phyloP scores from a whole-genome alignment of 2,329 filamentous ascomycete genomes.

The Tolypocladium album region DNA sequence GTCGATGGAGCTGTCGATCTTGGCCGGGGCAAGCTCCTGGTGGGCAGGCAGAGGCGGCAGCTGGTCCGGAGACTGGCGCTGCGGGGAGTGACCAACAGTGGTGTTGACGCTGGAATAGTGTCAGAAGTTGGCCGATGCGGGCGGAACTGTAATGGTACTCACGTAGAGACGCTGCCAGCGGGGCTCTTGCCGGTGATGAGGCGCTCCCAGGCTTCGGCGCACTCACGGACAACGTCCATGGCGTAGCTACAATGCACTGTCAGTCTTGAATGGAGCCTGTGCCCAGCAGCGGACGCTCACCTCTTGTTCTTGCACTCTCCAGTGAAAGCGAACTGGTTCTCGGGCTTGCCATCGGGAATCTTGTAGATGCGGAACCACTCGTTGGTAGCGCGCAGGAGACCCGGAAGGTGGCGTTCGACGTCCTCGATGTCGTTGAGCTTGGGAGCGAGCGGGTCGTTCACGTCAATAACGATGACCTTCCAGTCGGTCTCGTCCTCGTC shows the following conservation, averaged over 20 bases:
- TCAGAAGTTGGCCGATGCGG: slow-evolving; percentile 13
- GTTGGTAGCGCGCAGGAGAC: slow-evolving; percentile 93
- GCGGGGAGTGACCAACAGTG: slow-evolving; percentile 61
- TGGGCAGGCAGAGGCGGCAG: slow-evolving; percentile 67
- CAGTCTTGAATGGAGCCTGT: background rate
- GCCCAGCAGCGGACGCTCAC: slow-evolving; percentile 30
- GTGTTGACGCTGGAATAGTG: slow-evolving; percentile 60
- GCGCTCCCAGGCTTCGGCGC: slow-evolving; percentile 92
- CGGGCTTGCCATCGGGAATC: slow-evolving; percentile 99
- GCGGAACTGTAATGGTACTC: slow-evolving; percentile 31
- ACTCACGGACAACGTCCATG: slow-evolving; percentile 91
- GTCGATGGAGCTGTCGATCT: slow-evolving; percentile 94
- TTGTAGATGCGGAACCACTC: slow-evolving; percentile 99
- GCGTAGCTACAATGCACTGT: slow-evolving; percentile 55
- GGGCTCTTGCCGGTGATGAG: slow-evolving; percentile 83
- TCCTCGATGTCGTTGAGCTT: slow-evolving; percentile 99
- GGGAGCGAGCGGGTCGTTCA: slow-evolving; percentile 90
- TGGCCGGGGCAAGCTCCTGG: slow-evolving; percentile 73
- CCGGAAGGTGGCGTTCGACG: slow-evolving; percentile 94
- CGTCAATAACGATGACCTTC: slow-evolving; percentile 99
- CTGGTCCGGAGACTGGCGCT: slow-evolving; percentile 58
- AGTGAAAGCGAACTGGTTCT: slow-evolving; percentile 99
- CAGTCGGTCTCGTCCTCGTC: slow-evolving; percentile 99
- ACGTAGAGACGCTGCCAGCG: slow-evolving; percentile 71
- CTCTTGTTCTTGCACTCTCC: slow-evolving; percentile 99